Conservation (phyloP, 768 basidiomycete genomes). For the Lentinula lateritia region DNA sequence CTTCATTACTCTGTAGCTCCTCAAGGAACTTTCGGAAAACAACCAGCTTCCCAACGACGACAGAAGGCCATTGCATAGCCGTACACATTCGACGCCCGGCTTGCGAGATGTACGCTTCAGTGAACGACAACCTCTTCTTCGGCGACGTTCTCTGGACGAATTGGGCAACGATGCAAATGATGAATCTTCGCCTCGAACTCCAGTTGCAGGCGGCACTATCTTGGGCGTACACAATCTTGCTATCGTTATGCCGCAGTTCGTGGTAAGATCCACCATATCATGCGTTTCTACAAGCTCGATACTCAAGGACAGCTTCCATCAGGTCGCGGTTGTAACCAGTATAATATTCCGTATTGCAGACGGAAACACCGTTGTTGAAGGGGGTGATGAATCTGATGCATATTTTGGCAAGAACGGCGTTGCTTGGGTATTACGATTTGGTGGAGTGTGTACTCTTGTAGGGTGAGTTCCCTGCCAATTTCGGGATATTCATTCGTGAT, state of each 20-base stretch:
- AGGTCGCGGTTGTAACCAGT: constrained; percentile 86
- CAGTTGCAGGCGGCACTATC: constrained; percentile 83
- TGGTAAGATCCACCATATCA: constrained; percentile 48
- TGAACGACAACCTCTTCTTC: constrained; percentile 53
- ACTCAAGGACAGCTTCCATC: not conserved
- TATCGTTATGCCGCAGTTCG: constrained; percentile 91
- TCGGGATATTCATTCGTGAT: not conserved
- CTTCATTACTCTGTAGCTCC: constrained; percentile 35
- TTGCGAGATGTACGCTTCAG: constrained; percentile 23
- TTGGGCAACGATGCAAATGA: constrained; percentile 32
- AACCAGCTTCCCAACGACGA: constrained; percentile 3
- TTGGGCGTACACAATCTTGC: constrained; percentile 94
- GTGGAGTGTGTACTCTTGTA: constrained; percentile 77
- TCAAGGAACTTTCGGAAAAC: constrained; percentile 56
- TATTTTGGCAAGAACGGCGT: constrained; percentile 86
- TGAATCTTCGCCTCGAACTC: constrained; percentile 29
- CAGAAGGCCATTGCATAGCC: constrained; percentile 43
- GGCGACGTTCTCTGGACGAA: constrained; percentile 50
- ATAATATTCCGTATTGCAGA: constrained; percentile 83
- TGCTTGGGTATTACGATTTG: constrained; percentile 73
- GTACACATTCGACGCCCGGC: constrained; percentile 48
- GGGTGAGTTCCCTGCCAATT: constrained; percentile 12
- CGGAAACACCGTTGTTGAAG: constrained; percentile 37
- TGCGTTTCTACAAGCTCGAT: not conserved
- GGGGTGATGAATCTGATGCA: constrained; percentile 37